A percentile compares a stretch with the other conserved stretches of the same genome.
These are phyloP conservation scores for Wickerhamiella domercqiae DNA, from an alignment of 805 yeast species.

Conservation along the genomic window DNA sequence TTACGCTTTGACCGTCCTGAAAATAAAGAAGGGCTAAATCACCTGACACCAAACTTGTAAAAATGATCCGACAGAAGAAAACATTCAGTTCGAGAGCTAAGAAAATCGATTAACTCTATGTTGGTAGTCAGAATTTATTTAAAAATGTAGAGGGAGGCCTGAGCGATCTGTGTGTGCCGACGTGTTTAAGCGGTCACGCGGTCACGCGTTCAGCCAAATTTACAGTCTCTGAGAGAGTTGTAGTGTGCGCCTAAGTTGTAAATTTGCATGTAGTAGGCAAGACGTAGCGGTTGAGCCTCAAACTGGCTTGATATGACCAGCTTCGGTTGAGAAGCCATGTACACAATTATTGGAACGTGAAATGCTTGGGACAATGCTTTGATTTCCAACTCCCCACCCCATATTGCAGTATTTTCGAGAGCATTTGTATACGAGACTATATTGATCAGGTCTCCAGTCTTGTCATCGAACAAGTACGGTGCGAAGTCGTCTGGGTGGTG, in stretches of 20 bases:
- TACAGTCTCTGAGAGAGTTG: conserved; percentile 48
- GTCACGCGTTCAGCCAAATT: too few relatives aligned
- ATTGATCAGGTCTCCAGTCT: conserved; percentile 46
- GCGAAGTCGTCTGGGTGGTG: conserved; percentile 50
- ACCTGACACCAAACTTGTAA: too few relatives aligned
- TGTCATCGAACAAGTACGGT: conserved; percentile 75
- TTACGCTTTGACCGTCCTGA: too few relatives aligned
- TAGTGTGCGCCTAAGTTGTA: conserved; percentile 93
- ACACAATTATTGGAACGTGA: conserved; percentile 57
- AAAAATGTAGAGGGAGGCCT: too few relatives aligned
- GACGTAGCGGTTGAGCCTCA: conserved; percentile 36
- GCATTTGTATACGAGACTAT: conserved; percentile 53
- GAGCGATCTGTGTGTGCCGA: too few relatives aligned
- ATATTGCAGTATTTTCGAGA: conserved; percentile 62
- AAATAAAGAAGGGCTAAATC: too few relatives aligned
- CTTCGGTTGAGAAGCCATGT: conserved; percentile 63
- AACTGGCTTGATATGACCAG: conserved; percentile 41
- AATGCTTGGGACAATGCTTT: conserved; percentile 62
- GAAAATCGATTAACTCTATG: too few relatives aligned
- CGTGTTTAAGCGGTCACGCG: too few relatives aligned
- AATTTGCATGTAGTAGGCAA: conserved; percentile 72
- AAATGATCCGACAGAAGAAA: too few relatives aligned
- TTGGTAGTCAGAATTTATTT: too few relatives aligned
- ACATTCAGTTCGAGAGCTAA: too few relatives aligned
- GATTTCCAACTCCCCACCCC: conserved; percentile 96